These are phyloP conservation scores for Syzygium malaccense DNA, from an alignment of 441 rosid genomes.

Conservation along the genomic window DNA sequence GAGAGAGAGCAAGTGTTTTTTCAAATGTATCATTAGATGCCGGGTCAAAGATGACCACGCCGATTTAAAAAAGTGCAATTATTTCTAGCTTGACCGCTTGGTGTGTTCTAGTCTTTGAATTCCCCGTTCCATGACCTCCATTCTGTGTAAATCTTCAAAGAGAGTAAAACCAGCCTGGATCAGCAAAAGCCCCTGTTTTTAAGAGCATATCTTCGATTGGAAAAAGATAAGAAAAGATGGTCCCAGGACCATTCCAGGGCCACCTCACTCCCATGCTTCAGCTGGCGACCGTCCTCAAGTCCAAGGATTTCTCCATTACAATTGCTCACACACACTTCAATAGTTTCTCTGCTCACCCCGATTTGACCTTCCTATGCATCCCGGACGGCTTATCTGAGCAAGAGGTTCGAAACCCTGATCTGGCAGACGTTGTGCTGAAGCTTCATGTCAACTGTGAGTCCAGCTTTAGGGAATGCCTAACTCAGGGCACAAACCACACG, in stretches of 20 bases:
- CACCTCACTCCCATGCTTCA: constrained; percentile 41
- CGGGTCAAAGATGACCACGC: background rate
- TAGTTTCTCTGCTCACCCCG: constrained; percentile 12
- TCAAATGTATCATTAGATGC: background rate
- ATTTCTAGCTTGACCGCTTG: background rate
- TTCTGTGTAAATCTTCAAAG: background rate
- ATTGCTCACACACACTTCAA: constrained; percentile 17
- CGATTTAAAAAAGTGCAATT: background rate
- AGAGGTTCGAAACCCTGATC: background rate
- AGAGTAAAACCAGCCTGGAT: background rate
- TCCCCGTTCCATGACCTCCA: too few relatives aligned
- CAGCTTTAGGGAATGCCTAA: constrained; percentile 4
- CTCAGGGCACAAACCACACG: background rate
- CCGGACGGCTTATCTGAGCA: background rate
- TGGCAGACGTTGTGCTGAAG: background rate
- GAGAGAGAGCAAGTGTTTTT: background rate
- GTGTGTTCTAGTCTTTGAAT: background rate
- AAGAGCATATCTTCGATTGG: background rate
- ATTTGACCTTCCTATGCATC: constrained; percentile 10
- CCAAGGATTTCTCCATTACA: constrained; percentile 22
- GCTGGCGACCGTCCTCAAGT: constrained; percentile 26
- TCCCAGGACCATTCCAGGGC: constrained; percentile 34
- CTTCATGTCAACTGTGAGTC: background rate
- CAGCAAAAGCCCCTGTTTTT: background rate
- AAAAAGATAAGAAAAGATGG: constrained; percentile 5